Evolutionary conservation across 1,139 yeast genomes (phyloP), one percentile per base, ranked within the genome.

Genomic region (Scheffersomyces parashehatae): DNA sequence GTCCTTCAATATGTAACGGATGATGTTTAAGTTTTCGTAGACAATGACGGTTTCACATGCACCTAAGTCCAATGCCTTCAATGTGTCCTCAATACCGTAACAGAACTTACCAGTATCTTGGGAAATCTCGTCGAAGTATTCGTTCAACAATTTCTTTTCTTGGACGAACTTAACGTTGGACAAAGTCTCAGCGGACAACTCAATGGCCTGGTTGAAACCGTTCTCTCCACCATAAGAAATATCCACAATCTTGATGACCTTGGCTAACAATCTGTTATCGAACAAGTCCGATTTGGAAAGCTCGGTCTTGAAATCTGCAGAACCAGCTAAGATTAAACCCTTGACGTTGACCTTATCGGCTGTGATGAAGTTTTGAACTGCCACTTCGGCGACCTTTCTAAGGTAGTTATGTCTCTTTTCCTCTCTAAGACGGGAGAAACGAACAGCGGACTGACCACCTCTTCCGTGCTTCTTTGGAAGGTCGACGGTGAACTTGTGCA

Each of bases 381-480:
- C 98, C 43, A 85, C 95, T 75, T 93, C 99, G 38, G 99, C 97
- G 38, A 93, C 99, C 66, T 93, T 93, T 72, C 99, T 83, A 48
- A 93, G 95, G 72, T 93, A 93, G 69, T 93, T 93, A 71, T 95
- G 99, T 77, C 99, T 89, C 70, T 93, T 93, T 74, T 95, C 99
- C 59, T 93, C 99, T 82, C 99, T 88, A 68, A 93, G 81, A 79
- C 99, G 91, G 37, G 97, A 87, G 77, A 93, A 93, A 88, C 99
- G 98, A 56, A 93, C 67, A 38, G 99, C 99, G 50, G 99, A 93
- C 77, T 93, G 99, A 85, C 99, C 99, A 87, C 99, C 99, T 80
- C 99, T 88, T 60, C 99, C 99, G 77, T 93, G 99, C 88, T 93
- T 93, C 76, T 93, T 93, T 56, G 99, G 99, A 62, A 93, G 79